Conservation (phyloP, 1,284 basidiomycete species). For the Malassezia psittaci region DNA sequence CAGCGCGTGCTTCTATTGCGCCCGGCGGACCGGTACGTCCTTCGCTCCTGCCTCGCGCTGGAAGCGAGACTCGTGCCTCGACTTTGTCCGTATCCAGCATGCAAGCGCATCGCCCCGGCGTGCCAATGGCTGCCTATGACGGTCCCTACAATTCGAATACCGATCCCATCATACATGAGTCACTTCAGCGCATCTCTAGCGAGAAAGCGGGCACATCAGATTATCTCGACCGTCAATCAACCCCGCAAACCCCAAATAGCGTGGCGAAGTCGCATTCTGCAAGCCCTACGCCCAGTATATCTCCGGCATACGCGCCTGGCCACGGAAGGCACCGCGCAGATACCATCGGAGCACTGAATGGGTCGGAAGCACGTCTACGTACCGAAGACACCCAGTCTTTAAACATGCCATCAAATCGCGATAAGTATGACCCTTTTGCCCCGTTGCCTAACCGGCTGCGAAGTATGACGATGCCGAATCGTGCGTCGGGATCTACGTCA, state of each 20-base stretch:
- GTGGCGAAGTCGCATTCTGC: neutral
- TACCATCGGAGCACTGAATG: slow-evolving; percentile 38
- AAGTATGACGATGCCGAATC: slow-evolving; percentile 1
- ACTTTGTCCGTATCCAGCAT: neutral
- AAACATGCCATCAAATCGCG: neutral
- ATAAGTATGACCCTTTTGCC: neutral
- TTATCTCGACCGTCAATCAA: neutral
- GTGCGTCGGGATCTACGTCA: neutral
- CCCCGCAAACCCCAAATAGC: neutral
- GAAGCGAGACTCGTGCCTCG: neutral
- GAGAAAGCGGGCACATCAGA: neutral
- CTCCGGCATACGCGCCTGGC: slow-evolving; percentile 5
- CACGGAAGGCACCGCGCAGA: slow-evolving; percentile 33
- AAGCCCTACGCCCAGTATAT: neutral
- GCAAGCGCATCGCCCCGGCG: neutral
- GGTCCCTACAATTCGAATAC: neutral
- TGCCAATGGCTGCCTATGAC: neutral
- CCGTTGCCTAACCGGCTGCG: slow-evolving; percentile 1
- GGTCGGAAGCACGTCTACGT: slow-evolving; percentile 31
- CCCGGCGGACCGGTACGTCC: slow-evolving; percentile 1
- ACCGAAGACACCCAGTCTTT: slow-evolving; percentile 31
- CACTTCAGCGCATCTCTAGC: slow-evolving; percentile 1
- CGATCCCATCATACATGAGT: neutral
- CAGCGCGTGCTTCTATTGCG: neutral
- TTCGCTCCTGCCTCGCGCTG: neutral